Evolutionary conservation across 805 yeast genomes (phyloP).

Genomic region (Starmerella powellii): DNA sequence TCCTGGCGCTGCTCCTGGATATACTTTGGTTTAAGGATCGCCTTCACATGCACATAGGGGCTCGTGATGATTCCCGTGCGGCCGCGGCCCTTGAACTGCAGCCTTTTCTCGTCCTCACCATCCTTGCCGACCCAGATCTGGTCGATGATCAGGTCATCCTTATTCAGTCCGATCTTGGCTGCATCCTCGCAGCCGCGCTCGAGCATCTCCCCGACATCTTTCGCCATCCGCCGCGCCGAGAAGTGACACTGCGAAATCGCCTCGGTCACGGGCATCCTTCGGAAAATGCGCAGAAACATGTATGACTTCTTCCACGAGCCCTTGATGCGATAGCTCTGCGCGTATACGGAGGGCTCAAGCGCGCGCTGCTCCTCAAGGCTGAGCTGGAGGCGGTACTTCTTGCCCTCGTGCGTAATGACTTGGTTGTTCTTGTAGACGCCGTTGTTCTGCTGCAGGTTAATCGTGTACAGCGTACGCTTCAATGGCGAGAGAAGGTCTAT

Average conservation of each 20-base stretch:
- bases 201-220: conserved; percentile 65
- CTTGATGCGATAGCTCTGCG: conserved; percentile 69
- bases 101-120: conserved; percentile 56
- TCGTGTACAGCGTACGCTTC: conserved; percentile 50
- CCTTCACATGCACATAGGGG: conserved; percentile 68
- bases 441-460: conserved; percentile 49
- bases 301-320: conserved; percentile 85
- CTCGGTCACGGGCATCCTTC: conserved; percentile 54
- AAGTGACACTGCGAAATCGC: conserved; percentile 93
- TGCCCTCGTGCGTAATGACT: conserved; percentile 36
- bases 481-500: conserved; percentile 49
- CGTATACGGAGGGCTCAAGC: conserved; percentile 77
- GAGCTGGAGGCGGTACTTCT: conserved; percentile 44
- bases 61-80: conserved; percentile 69
- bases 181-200: conserved; percentile 64
- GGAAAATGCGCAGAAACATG: conserved; percentile 60
- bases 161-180: conserved; percentile 43
- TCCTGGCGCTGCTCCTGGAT: conserved; percentile 46
- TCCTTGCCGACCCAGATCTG: conserved; percentile 90
- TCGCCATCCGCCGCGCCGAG: conserved; percentile 62
- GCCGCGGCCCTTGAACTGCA: conserved; percentile 83
- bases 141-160: conserved; percentile 54
- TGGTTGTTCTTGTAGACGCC: conserved; percentile 57
- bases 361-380: conserved; percentile 56
- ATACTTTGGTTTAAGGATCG: conserved; percentile 54